Evolutionary conservation across 1,284 basidiomycete species (phyloP).

Genomic region (Coriolopsis trogii): DNA sequence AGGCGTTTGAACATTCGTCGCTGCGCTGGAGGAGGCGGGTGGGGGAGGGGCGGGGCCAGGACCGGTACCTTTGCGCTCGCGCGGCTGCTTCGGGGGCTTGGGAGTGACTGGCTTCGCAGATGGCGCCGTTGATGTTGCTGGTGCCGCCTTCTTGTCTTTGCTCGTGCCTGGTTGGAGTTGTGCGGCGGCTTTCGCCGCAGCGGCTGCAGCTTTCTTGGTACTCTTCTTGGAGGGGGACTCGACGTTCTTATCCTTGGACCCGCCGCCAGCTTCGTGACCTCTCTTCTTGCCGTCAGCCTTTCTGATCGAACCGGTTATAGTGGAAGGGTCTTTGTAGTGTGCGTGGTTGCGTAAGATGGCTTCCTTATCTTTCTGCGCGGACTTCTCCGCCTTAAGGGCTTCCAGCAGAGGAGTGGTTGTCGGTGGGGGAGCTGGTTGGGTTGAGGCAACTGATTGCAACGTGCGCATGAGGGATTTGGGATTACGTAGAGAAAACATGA

Average conservation of each 20-base stretch:
- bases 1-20: no score
- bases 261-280: slow-evolving; percentile 34
- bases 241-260: slow-evolving; percentile 25
- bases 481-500: slow-evolving; percentile 6
- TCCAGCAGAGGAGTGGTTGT: slow-evolving; percentile 89
- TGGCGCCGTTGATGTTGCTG: slow-evolving; percentile 1
- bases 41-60: slow-evolving; percentile 5
- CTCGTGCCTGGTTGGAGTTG: slow-evolving; percentile 10
- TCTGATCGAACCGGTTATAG: slow-evolving; percentile 18
- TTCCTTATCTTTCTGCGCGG: slow-evolving; percentile 71
- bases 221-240: slow-evolving; percentile 40
- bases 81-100: slow-evolving; percentile 19
- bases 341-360: slow-evolving; percentile 68
- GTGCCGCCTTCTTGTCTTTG: slow-evolving; percentile 25
- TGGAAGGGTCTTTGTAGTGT: slow-evolving; percentile 58
- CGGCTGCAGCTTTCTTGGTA: slow-evolving; percentile 41
- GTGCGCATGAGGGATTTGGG: slow-evolving; percentile 7
- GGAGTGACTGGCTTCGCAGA: background rate
- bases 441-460: slow-evolving; percentile 61
- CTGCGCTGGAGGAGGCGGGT: slow-evolving; percentile 9
- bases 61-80: slow-evolving; percentile 15
- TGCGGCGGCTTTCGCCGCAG: slow-evolving; percentile 29
- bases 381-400: slow-evolving; percentile 82
- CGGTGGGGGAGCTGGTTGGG: slow-evolving; percentile 58
- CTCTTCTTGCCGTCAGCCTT: slow-evolving; percentile 61